Conservation (phyloP, 768 basidiomycete species). For the Collybia nuda region DNA sequence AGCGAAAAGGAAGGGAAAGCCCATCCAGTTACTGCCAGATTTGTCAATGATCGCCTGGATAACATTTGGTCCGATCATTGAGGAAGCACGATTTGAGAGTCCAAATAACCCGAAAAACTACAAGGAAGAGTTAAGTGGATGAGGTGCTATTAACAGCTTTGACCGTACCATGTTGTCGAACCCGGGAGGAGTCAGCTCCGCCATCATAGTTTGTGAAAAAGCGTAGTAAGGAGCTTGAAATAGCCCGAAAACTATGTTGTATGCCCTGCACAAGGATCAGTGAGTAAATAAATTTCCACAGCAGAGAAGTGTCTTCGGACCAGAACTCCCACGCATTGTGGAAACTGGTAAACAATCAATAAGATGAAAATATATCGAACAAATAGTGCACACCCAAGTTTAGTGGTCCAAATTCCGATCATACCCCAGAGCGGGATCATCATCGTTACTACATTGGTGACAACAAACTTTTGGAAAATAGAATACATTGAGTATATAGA, state of each 20-base stretch:
- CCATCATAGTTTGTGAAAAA: slow-evolving; percentile 86
- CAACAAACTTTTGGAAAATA: slow-evolving; percentile 51
- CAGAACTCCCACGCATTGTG: slow-evolving; percentile 90
- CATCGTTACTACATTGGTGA: slow-evolving; percentile 75
- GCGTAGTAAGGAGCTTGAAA: slow-evolving; percentile 90
- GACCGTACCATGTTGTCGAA: slow-evolving; percentile 69
- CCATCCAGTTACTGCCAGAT: slow-evolving; percentile 75
- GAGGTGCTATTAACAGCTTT: background rate
- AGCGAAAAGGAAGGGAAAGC: slow-evolving; percentile 83
- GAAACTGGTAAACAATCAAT: slow-evolving; percentile 39
- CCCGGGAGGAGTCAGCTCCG: slow-evolving; percentile 83
- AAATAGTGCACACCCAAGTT: slow-evolving; percentile 53
- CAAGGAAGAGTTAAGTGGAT: background rate
- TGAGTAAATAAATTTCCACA: background rate
- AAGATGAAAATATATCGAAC: background rate
- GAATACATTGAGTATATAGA: background rate
- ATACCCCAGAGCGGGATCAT: slow-evolving; percentile 85
- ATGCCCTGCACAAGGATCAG: slow-evolving; percentile 46
- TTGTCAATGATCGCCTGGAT: slow-evolving; percentile 80
- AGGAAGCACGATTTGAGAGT: slow-evolving; percentile 81
- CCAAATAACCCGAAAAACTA: slow-evolving; percentile 89
- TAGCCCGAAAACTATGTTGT: slow-evolving; percentile 77
- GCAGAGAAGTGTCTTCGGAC: slow-evolving; percentile 29
- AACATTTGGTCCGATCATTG: slow-evolving; percentile 85
- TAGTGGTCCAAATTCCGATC: slow-evolving; percentile 81